Conservation (phyloP, 371 early-diverging fungal species). For the Batkoa obscura region DNA sequence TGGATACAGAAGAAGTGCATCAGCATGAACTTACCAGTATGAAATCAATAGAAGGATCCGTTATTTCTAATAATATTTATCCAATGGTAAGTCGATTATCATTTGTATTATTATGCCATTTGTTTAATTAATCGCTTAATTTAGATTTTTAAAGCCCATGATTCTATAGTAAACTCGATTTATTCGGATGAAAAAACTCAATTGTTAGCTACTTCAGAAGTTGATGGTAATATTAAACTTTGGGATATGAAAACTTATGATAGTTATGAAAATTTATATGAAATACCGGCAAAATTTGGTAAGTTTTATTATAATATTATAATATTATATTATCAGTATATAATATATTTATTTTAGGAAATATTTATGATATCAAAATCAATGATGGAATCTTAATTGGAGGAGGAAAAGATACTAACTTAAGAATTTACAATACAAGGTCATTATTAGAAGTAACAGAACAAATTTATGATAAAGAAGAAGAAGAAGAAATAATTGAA, state of each 20-base stretch:
- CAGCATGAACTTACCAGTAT: too few species aligned
- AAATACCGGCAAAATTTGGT: not conserved
- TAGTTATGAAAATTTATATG: not conserved
- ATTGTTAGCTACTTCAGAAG: not conserved
- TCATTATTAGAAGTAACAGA: not conserved
- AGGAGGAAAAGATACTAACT: constrained; percentile 8
- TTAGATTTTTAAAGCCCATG: not conserved
- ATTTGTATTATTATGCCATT: too few species aligned
- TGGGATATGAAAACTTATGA: not conserved
- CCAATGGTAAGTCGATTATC: too few species aligned
- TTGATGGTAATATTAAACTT: not conserved
- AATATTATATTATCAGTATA: not conserved
- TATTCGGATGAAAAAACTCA: not conserved
- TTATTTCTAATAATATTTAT: too few species aligned
- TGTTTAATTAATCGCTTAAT: too few species aligned
- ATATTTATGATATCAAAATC: constrained; percentile 10
- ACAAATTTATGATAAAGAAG: not conserved
- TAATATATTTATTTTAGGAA: constrained; percentile 6
- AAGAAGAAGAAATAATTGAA: not conserved
- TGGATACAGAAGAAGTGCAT: too few species aligned
- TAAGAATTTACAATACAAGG: constrained; percentile 8
- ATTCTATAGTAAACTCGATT: not conserved
- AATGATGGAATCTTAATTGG: constrained; percentile 7
- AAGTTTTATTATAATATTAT: not conserved
- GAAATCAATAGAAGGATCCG: too few species aligned